A percentile compares a stretch with the other conserved stretches of the same genome.
These are phyloP conservation scores for Macrotyloma uniflorum DNA, from an alignment of 306 rosid genomes.

Conservation along the genomic window DNA sequence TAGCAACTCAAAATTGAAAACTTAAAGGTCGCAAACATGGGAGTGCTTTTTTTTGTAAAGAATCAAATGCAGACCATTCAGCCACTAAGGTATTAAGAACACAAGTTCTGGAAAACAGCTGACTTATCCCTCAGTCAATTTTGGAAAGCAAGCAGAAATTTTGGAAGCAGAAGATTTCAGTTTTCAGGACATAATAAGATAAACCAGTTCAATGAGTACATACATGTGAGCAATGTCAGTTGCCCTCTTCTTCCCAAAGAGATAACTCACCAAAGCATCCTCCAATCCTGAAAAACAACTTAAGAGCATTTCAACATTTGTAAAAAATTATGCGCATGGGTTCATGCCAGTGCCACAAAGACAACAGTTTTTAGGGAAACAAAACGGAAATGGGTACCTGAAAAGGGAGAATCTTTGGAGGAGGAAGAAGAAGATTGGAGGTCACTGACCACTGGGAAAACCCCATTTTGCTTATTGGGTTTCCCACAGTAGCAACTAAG, in stretches of 20 bases:
- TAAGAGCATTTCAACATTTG: background rate
- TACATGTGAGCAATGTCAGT: conserved; percentile 92
- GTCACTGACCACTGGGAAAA: conserved; percentile 16
- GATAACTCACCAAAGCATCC: conserved; percentile 63
- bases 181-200: background rate
- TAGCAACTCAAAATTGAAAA: background rate
- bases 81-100: background rate
- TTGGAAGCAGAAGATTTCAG: background rate
- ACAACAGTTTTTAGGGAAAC: background rate
- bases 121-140: too few species aligned
- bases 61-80: conserved; percentile 10
- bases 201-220: conserved; percentile 19
- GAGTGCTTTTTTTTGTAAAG: background rate
- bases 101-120: background rate
- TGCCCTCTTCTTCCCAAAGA: conserved; percentile 80
- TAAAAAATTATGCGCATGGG: background rate
- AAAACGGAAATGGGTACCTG: conserved; percentile 42
- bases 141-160: background rate
- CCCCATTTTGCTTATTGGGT: conserved; percentile 28
- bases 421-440: conserved; percentile 32
- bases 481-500: background rate
- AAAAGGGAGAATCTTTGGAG: conserved; percentile 49
- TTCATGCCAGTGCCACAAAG: background rate
- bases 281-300: conserved; percentile 61
- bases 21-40: background rate